Conservation (phyloP, 352 stramenopile species). For the Pythium dissotocum region DNA sequence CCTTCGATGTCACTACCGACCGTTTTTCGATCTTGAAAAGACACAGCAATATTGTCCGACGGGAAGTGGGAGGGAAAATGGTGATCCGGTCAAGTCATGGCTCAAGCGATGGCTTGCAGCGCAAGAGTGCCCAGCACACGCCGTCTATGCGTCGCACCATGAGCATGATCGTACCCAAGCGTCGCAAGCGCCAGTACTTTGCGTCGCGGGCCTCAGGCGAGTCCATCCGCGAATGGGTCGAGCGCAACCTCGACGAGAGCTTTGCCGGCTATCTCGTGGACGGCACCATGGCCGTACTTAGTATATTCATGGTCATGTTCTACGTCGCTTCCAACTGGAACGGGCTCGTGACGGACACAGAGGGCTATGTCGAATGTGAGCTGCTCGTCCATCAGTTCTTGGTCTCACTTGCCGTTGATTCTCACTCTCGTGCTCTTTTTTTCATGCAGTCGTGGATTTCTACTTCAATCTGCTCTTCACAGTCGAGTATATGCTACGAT, state of each 20-base stretch:
- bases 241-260: conserved; percentile 75
- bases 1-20: neutral
- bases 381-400: neutral
- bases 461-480: conserved; percentile 69
- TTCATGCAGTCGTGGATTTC: conserved; percentile 49
- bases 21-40: conserved; percentile 9
- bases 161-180: conserved; percentile 34
- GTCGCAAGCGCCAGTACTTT: conserved; percentile 40
- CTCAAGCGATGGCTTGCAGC: conserved; percentile 17
- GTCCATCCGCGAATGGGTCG: conserved; percentile 59
- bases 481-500: conserved; percentile 56
- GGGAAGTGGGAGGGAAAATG: conserved; percentile 11
- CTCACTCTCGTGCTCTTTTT: too few species aligned
- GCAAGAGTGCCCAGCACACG: conserved; percentile 28
- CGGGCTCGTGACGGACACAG: conserved; percentile 29
- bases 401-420: neutral
- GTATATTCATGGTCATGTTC: conserved; percentile 63
- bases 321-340: conserved; percentile 71
- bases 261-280: conserved; percentile 46
- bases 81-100: conserved; percentile 7
- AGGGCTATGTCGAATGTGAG: conserved; percentile 54
- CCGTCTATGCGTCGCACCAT: conserved; percentile 34
- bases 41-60: neutral
- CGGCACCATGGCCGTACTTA: conserved; percentile 48
- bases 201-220: conserved; percentile 41